Base-by-base conservation (phyloP, 768 basidiomycete genomes). In the Wakefieldia striispora region DNA sequence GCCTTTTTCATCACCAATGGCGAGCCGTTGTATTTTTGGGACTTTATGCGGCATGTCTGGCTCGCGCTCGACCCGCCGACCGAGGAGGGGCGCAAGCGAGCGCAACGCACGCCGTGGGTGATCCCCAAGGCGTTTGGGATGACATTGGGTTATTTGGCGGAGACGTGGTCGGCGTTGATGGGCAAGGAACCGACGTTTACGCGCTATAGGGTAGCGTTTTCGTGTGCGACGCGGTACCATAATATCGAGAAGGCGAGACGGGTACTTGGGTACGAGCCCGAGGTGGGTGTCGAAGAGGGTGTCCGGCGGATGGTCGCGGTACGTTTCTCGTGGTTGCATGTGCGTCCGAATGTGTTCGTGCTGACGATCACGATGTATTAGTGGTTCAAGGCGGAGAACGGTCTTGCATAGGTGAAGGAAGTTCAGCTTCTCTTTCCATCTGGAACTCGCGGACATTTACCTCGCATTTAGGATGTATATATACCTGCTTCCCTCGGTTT, bases 1-100 rank as follows among this genome's bases (percentile, higher is more conserved):
- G 90, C 72, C 3, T 99, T 94, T 75, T 95, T 93, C 77, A 90
- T 99, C 70, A 95, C 94, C 49, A 98, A 98, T 63, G 93, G 94
- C 54, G 95, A 98, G 64, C 95, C 95, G 3, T 78, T 85, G 48
- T 91, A 91, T 69, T 97, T 97, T 74, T 99, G 95, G 95, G 94
- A 97, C 71, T 85, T 95, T 62, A 77, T 84, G 26, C 80, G 91
- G 6, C 69, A 79, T 3, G 70, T 97, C n/a, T 98, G 91, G 92
- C 70, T 76, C 24, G 75, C 77, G 19, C 76, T 89, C 47, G 82
- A 83, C 63, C 72, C 74, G 41, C 68, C 72, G n/a, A 70, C 67
- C 2, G 62, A 62, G 13, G 54, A 55, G 12, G 81, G 79, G 6
- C 73, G 74, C 55, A 77, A 79, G 58, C 65, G 70, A 19, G 62